A percentile compares a stretch with the other conserved stretches of the same genome.
phyloP scores from a whole-genome alignment of 805 yeast genomes.

The Grigorovia humatica region DNA sequence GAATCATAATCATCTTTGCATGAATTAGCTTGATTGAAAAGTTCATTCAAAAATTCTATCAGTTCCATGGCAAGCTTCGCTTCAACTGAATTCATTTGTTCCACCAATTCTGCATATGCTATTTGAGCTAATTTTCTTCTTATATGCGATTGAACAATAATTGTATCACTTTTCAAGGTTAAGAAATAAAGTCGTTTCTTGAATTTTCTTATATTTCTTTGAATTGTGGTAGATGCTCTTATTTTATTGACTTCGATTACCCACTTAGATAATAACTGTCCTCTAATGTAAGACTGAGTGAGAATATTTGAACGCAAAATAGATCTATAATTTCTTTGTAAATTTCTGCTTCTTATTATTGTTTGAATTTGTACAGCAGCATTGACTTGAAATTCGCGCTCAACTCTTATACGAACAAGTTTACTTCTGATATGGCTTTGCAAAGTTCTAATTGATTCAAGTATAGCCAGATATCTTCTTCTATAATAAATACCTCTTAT shows the following conservation, averaged over 20 bases:
- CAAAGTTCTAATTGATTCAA: constrained; percentile 42
- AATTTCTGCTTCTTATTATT: constrained; percentile 41
- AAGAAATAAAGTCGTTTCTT: constrained; percentile 39
- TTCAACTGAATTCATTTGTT: constrained; percentile 12
- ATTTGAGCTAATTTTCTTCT: constrained; percentile 61
- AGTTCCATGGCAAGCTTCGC: constrained; percentile 3
- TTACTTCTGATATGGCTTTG: constrained; percentile 63
- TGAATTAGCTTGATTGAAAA: constrained; percentile 66
- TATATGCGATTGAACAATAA: constrained; percentile 57
- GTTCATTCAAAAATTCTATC: constrained; percentile 41
- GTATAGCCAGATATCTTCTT: constrained; percentile 44
- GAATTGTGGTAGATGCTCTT: constrained; percentile 54
- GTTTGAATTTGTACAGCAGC: constrained; percentile 76
- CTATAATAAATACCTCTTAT: constrained; percentile 59
- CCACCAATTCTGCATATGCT: constrained; percentile 31
- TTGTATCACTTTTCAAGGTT: constrained; percentile 40
- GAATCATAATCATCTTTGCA: constrained; percentile 51
- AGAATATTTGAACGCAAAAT: constrained; percentile 18
- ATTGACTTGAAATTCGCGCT: constrained; percentile 42
- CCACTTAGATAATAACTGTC: constrained; percentile 37
- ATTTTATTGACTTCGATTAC: constrained; percentile 39
- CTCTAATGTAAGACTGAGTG: constrained; percentile 41
- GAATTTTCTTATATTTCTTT: constrained; percentile 56
- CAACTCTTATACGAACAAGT: constrained; percentile 45
- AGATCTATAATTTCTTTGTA: constrained; percentile 28